phyloP scores from a whole-genome alignment of 345 rosid species.

The Crucihimalaya himalaica region DNA sequence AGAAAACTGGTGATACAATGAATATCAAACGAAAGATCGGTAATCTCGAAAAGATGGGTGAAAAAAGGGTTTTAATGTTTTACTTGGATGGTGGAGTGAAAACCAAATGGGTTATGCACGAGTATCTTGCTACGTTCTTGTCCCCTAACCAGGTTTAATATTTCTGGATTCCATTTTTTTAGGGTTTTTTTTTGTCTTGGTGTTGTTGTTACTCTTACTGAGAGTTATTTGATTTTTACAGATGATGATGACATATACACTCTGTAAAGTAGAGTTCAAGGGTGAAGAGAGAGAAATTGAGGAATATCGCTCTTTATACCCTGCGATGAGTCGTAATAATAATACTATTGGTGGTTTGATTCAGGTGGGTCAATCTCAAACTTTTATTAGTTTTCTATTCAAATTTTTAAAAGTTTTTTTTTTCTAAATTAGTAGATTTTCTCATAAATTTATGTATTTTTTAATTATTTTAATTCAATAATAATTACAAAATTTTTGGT shows the following conservation, averaged over 20 bases:
- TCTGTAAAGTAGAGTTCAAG: too few species aligned
- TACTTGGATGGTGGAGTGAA: too few species aligned
- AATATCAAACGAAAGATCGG: conserved; percentile 7
- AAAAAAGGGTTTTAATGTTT: conserved; percentile 47
- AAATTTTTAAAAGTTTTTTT: neutral
- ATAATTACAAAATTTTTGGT: too few species aligned
- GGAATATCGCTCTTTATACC: neutral
- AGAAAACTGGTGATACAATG: conserved; percentile 37
- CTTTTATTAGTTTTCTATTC: neutral
- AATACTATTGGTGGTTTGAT: too few species aligned
- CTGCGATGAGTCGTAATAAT: neutral
- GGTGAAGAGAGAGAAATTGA: neutral
- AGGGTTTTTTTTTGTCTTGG: too few species aligned
- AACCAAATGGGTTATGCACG: conserved; percentile 46
- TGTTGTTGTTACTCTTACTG: too few species aligned
- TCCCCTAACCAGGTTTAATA: neutral
- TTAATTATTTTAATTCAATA: too few species aligned
- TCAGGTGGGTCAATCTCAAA: neutral
- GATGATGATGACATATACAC: too few species aligned
- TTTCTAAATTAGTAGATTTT: too few species aligned
- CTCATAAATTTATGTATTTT: too few species aligned
- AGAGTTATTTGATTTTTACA: too few species aligned
- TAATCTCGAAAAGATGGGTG: conserved; percentile 35
- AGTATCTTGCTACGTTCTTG: conserved; percentile 14
- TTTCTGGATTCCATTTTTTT: too few species aligned